Evolutionary conservation across 352 stramenopile genomes (phyloP).

Genomic region (Aphanomyces stellatus): DNA sequence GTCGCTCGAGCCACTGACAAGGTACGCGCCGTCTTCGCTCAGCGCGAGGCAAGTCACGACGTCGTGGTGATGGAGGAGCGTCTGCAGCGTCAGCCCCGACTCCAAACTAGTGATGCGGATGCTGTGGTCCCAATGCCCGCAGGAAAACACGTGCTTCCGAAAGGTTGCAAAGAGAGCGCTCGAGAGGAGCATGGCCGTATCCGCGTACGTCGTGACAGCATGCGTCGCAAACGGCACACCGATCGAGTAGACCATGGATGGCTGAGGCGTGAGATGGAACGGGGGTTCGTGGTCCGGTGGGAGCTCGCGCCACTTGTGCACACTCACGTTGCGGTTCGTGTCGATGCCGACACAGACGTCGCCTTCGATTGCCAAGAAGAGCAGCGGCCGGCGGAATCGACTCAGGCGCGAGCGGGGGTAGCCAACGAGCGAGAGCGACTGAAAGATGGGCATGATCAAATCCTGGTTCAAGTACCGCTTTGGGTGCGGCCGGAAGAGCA

Average conservation of each 20-base stretch:
- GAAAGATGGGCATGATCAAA: background rate
- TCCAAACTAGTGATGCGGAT: constrained; percentile 9
- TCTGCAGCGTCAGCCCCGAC: constrained; percentile 1
- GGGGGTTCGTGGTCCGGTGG: constrained; percentile 17
- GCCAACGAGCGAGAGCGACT: background rate
- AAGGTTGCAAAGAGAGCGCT: background rate
- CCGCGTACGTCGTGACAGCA: constrained; percentile 17
- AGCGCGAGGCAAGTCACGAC: constrained; percentile 22
- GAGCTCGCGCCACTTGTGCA: constrained; percentile 11
- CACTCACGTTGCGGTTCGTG: constrained; percentile 4
- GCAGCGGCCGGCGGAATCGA: background rate
- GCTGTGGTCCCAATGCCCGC: constrained; percentile 19
- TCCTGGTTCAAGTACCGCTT: constrained; percentile 25
- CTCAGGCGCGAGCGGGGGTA: background rate
- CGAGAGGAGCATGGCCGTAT: constrained; percentile 6
- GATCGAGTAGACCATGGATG: background rate
- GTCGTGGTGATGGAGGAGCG: constrained; percentile 15
- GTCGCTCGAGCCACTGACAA: constrained; percentile 22
- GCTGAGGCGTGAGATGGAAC: background rate
- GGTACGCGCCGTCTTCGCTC: constrained; percentile 18
- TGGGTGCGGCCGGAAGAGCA: constrained; percentile 77
- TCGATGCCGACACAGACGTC: constrained; percentile 7
- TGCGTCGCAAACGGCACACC: constrained; percentile 17
- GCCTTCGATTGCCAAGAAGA: constrained; percentile 3
- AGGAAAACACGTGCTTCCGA: constrained; percentile 18